Conservation (phyloP, 768 basidiomycete species). For the Lactifluus subvellereus region DNA sequence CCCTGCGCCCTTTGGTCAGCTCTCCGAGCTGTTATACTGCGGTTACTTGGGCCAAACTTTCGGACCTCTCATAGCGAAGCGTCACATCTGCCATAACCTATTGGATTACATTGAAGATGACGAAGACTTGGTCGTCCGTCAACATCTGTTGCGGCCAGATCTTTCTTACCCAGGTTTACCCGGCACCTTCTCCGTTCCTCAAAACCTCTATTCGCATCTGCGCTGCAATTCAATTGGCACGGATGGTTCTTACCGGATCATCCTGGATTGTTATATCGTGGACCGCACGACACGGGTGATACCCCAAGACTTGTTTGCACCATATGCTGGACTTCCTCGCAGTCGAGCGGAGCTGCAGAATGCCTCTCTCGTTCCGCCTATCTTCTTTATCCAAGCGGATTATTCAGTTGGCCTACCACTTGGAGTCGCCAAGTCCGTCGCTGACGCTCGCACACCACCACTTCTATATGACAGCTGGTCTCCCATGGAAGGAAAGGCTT, state of each 20-base stretch:
- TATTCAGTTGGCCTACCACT: conserved; percentile 11
- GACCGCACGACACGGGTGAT: neutral
- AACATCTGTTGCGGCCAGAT: conserved; percentile 9
- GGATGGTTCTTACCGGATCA: conserved; percentile 6
- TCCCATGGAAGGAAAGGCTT: conserved; percentile 16
- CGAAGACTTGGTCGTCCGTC: conserved; percentile 14
- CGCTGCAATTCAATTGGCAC: conserved; percentile 14
- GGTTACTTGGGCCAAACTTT: conserved; percentile 16
- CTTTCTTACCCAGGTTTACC: conserved; percentile 16
- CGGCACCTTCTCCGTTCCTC: conserved; percentile 10
- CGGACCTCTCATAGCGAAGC: conserved; percentile 4
- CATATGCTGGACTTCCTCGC: conserved; percentile 17
- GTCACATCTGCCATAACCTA: conserved; percentile 10
- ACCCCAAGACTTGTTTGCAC: conserved; percentile 11
- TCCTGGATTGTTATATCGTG: conserved; percentile 1
- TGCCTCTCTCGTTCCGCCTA: conserved; percentile 2
- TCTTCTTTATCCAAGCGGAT: conserved; percentile 11
- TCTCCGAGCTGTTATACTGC: conserved; percentile 2
- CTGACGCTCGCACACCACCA: neutral
- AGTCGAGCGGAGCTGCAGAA: conserved; percentile 11
- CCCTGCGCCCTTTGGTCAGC: neutral
- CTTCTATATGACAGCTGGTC: conserved; percentile 9
- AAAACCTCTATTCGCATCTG: conserved; percentile 13
- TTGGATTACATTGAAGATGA: conserved; percentile 9
- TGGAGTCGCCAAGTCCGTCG: conserved; percentile 4